These are phyloP conservation scores for Colletotrichum sp. DNA, from an alignment of 2,329 filamentous ascomycete genomes.

Conservation along the genomic window DNA sequence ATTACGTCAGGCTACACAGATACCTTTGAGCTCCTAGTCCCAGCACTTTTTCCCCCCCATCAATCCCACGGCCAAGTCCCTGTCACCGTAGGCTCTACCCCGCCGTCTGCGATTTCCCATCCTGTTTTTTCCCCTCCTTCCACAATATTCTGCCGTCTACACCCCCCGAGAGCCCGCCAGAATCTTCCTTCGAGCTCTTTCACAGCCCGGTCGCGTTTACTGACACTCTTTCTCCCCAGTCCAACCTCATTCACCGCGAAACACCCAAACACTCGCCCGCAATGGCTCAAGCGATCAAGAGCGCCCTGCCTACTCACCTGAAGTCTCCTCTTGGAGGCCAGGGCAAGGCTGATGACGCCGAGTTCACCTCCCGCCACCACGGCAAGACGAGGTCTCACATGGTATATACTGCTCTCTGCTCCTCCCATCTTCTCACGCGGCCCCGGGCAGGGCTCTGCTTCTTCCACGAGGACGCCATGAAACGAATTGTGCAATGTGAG, in stretches of 20 bases:
- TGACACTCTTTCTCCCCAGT: neutral
- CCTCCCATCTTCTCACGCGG: neutral
- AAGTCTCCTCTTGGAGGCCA: slow-evolving; percentile 55
- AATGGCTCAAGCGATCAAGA: slow-evolving; percentile 76
- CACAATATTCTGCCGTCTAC: neutral
- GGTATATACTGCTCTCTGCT: slow-evolving; percentile 58
- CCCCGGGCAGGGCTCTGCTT: neutral
- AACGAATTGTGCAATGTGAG: neutral
- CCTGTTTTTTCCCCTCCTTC: neutral
- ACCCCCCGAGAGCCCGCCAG: neutral
- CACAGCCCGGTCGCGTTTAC: neutral
- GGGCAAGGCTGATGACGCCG: slow-evolving; percentile 47
- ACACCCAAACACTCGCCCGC: slow-evolving; percentile 28
- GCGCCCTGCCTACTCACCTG: slow-evolving; percentile 83
- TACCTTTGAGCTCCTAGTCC: slow-evolving; percentile 1
- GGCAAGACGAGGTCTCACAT: slow-evolving; percentile 87
- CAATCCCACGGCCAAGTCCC: slow-evolving; percentile 7
- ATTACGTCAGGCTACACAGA: slow-evolving; percentile 22
- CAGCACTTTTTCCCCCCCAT: neutral
- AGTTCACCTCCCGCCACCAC: slow-evolving; percentile 71
- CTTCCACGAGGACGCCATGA: neutral
- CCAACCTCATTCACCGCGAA: slow-evolving; percentile 4
- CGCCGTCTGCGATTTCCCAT: slow-evolving; percentile 7
- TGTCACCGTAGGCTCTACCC: slow-evolving; percentile 13
- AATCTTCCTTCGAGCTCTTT: neutral